phyloP scores from a whole-genome alignment of 2,329 filamentous ascomycete genomes.

The Simplicillium sp. region DNA sequence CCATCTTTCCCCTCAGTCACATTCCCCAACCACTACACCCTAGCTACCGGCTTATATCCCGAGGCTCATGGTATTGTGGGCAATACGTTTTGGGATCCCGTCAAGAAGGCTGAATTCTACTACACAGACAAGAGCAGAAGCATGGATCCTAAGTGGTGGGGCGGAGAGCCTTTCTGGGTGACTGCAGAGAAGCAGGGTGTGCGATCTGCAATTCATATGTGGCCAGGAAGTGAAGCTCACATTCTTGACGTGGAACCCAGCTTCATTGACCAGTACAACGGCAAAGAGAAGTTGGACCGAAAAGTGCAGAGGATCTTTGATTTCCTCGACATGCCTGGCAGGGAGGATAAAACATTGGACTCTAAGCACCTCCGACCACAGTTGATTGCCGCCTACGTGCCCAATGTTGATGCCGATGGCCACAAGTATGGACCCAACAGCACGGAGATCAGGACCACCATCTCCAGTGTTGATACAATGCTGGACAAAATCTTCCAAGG shows the following conservation, averaged over 20 bases:
- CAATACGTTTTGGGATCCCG: slow-evolving; percentile 89
- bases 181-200: slow-evolving; percentile 79
- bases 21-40: slow-evolving; percentile 91
- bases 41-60: slow-evolving; percentile 85
- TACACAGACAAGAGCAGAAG: slow-evolving; percentile 72
- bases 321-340: slow-evolving; percentile 76
- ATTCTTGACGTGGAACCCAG: slow-evolving; percentile 66
- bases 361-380: slow-evolving; percentile 61
- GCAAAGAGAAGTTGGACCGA: slow-evolving; percentile 58
- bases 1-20: slow-evolving; percentile 95
- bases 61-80: slow-evolving; percentile 89
- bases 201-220: slow-evolving; percentile 87
- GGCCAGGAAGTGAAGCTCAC: slow-evolving; percentile 90
- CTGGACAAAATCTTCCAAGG: slow-evolving; percentile 67
- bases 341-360: slow-evolving; percentile 44
- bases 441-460: slow-evolving; percentile 76
- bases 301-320: slow-evolving; percentile 75
- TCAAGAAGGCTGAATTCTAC: slow-evolving; percentile 68
- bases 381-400: slow-evolving; percentile 89
- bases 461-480: slow-evolving; percentile 74
- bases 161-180: slow-evolving; percentile 86
- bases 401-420: slow-evolving; percentile 79
- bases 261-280: slow-evolving; percentile 79
- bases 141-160: slow-evolving; percentile 88
- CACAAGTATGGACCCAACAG: slow-evolving; percentile 90